Percentiles rank a stretch among this genome's conserved stretches.
These are phyloP conservation scores for Fusarium brevicatenulatum DNA, from an alignment of 2,329 filamentous ascomycete genomes.

Conservation along the genomic window DNA sequence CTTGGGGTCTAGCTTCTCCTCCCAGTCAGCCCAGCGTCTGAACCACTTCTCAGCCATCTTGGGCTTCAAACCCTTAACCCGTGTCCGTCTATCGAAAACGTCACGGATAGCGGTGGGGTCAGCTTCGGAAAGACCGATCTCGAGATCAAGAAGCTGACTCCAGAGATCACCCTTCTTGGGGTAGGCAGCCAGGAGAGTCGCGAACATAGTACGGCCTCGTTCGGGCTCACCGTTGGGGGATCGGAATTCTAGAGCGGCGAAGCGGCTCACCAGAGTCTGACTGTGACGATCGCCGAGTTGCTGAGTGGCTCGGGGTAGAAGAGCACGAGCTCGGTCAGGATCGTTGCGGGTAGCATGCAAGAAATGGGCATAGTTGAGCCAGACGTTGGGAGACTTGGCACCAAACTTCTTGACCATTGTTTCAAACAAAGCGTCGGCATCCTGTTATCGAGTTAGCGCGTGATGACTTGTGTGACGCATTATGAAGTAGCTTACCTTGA, in stretches of 20 bases:
- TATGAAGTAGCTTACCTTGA: constrained; percentile 69
- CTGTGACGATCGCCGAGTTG: constrained; percentile 76
- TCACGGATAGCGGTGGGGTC: constrained; percentile 70
- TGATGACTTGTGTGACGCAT: not conserved
- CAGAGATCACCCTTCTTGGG: constrained; percentile 92
- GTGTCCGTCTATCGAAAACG: constrained; percentile 83
- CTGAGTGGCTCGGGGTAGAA: constrained; percentile 86
- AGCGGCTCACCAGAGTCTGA: constrained; percentile 80
- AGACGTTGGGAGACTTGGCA: constrained; percentile 80
- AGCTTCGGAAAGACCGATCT: constrained; percentile 71
- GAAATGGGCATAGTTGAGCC: constrained; percentile 96
- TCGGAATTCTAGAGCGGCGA: constrained; percentile 91
- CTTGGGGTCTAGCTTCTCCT: constrained; percentile 76
- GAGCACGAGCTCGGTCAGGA: constrained; percentile 77
- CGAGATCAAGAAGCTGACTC: constrained; percentile 91
- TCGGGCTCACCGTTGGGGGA: constrained; percentile 85
- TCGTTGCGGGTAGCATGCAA: constrained; percentile 78
- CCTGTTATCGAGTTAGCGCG: constrained; percentile 62
- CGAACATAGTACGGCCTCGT: constrained; percentile 93
- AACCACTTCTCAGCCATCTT: constrained; percentile 89
- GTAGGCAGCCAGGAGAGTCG: constrained; percentile 83
- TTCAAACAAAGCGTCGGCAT: constrained; percentile 90
- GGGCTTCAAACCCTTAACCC: constrained; percentile 77
- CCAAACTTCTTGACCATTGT: constrained; percentile 89
- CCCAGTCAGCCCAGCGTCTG: constrained; percentile 90